These are phyloP conservation scores for Chlamydomonas incerta DNA, from an alignment of 139 green algal genomes.

Conservation along the genomic window DNA sequence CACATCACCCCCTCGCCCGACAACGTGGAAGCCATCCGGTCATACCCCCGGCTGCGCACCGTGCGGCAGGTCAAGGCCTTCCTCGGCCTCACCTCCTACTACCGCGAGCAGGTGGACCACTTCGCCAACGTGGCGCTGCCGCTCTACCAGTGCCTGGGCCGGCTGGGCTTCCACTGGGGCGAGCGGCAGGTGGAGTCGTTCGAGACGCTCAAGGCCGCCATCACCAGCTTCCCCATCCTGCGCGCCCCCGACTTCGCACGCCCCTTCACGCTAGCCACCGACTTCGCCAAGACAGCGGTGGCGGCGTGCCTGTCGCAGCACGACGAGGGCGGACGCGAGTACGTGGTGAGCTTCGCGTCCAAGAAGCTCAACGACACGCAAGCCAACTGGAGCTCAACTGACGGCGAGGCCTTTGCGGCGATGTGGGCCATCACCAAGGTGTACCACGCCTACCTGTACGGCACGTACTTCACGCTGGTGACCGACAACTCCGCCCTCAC, in stretches of 20 bases:
- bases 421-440: slow-evolving; percentile 25
- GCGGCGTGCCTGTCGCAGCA: slow-evolving; percentile 38
- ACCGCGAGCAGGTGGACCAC: slow-evolving; percentile 30
- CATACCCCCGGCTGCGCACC: slow-evolving; percentile 24
- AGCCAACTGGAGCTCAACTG: slow-evolving; percentile 33
- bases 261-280: slow-evolving; percentile 45
- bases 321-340: slow-evolving; percentile 12
- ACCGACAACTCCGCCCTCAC: slow-evolving; percentile 45
- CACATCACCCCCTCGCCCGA: slow-evolving; percentile 22
- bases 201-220: slow-evolving; percentile 31
- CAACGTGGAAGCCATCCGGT: slow-evolving; percentile 21
- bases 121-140: slow-evolving; percentile 33
- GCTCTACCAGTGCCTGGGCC: slow-evolving; percentile 5
- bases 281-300: slow-evolving; percentile 31
- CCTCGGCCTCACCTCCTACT: slow-evolving; percentile 47
- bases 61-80: slow-evolving; percentile 31
- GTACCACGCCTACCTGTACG: slow-evolving; percentile 42
- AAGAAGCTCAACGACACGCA: background rate
- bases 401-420: slow-evolving; percentile 45
- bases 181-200: slow-evolving; percentile 25
- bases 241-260: slow-evolving; percentile 19
- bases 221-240: slow-evolving; percentile 20
- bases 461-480: slow-evolving; percentile 22
- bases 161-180: background rate
- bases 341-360: slow-evolving; percentile 27